Percentiles rank a stretch among this genome's conserved stretches.
phyloP scores from a whole-genome alignment of 1,284 basidiomycete genomes.

The Ustilago curta region DNA sequence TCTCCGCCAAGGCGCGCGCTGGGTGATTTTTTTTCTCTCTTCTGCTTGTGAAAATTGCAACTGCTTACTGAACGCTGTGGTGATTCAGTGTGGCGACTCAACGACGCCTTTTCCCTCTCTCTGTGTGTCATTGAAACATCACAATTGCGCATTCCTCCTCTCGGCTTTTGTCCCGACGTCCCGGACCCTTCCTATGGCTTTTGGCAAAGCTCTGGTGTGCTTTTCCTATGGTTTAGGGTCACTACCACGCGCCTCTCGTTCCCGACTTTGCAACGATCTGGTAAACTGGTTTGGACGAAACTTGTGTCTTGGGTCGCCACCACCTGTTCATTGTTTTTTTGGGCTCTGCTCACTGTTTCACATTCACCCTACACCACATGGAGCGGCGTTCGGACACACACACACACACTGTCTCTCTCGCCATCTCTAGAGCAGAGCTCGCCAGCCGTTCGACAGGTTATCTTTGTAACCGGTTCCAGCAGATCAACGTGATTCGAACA shows the following conservation, averaged over 20 bases:
- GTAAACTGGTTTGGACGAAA: not conserved
- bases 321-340: not conserved
- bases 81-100: not conserved
- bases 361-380: too few relatives aligned
- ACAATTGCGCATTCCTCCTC: conserved; percentile 7
- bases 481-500: too few relatives aligned
- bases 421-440: too few relatives aligned
- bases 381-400: too few relatives aligned
- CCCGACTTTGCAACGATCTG: conserved; percentile 2
- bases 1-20: not conserved
- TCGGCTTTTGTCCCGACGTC: conserved; percentile 3
- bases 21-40: conserved; percentile 5
- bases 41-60: conserved; percentile 8
- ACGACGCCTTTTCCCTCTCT: not conserved
- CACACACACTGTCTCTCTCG: not conserved
- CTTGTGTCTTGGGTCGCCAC: conserved; percentile 1
- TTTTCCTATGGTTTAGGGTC: not conserved
- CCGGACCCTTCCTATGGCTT: conserved; percentile 15
- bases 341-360: too few relatives aligned
- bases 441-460: too few relatives aligned
- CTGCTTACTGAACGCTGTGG: not conserved
- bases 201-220: not conserved
- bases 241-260: conserved; percentile 2
- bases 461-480: too few relatives aligned
- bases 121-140: not conserved